Base-by-base conservation (phyloP, 768 basidiomycete species). In the Boletus reticulatus region DNA sequence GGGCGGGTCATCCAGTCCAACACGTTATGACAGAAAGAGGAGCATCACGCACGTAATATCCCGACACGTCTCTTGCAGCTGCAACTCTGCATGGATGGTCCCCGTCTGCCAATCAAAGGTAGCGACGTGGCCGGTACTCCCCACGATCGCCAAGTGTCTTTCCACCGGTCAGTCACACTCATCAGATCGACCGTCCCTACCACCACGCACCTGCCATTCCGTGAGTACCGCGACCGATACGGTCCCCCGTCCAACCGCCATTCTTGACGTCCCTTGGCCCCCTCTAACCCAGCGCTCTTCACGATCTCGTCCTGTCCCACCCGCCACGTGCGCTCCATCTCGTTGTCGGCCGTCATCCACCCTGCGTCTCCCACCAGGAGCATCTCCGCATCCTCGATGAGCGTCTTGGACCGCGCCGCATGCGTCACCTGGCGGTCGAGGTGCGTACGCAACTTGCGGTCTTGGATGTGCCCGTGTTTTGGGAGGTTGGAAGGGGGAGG, bases 101-200 rank as follows among this genome's bases (percentile, higher is more conserved):
- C 93, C 94, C 0, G 88, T 84, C 67, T 90, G 86, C 92, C 92
- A 94, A 70, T 98, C 94, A 63, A 98, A 95, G 0, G 94, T 91
- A 4, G 93, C 91, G 17, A 93, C 85, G 73, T 97, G 94, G 0
- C 97, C 95, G 34, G 77, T 79, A 13, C 78, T 80, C 6, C 94
- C 94, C 0, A 84, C 90, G 59, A 98, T 85, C 0, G 93, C 95
- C 51, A 98, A 69, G 71, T 96, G 88, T 70, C 94, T 92, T 54
- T 2, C 10, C 8, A 4, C 20, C 13, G 0, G 16, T 13, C 36
- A 8, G 14, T 14, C 34, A 14, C 8, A 7, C 11, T 19, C n/a
- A n/a, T 36, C 34, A 39, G 16, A 12, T 14, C 16, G 19, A n/a
- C 38, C 38, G 38, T 0, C 4, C n/a, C 12, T n/a, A 39, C 38